phyloP scores from a whole-genome alignment of 306 rosid genomes.

The Cucumis cinereus region DNA sequence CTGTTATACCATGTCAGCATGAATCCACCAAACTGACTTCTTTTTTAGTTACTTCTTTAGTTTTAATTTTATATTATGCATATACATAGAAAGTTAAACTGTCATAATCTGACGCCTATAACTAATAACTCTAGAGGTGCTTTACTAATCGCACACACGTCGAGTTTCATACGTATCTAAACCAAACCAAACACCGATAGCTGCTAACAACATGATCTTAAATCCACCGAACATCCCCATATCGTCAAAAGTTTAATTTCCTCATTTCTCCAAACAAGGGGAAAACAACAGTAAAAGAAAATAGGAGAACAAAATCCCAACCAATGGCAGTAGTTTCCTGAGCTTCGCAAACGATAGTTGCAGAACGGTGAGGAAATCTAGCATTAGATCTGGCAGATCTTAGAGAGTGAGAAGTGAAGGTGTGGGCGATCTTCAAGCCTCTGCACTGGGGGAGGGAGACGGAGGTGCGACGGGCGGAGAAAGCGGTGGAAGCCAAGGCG shows the following conservation, averaged over 20 bases:
- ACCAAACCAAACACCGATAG: background rate
- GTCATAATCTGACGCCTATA: background rate
- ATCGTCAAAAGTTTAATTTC: background rate
- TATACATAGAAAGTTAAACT: background rate
- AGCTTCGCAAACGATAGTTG: slow-evolving; percentile 50
- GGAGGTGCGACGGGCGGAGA: slow-evolving; percentile 20
- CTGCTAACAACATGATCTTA: background rate
- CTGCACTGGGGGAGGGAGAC: slow-evolving; percentile 23
- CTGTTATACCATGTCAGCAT: background rate
- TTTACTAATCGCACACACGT: background rate
- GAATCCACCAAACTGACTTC: background rate
- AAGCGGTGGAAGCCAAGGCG: slow-evolving; percentile 23
- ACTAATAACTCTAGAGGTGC: background rate
- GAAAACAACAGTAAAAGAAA: background rate
- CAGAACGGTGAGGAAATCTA: slow-evolving; percentile 26
- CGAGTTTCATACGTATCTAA: background rate
- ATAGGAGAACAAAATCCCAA: slow-evolving; percentile 11
- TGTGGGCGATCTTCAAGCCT: slow-evolving; percentile 43
- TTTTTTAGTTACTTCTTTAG: background rate
- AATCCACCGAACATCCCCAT: background rate
- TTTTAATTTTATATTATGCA: background rate
- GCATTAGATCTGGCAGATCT: slow-evolving; percentile 14
- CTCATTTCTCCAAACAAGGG: background rate
- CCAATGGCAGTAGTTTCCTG: slow-evolving; percentile 63
- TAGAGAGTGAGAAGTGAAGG: slow-evolving; percentile 9